Percentiles rank a stretch among this genome's conserved stretches.
phyloP scores from a whole-genome alignment of 768 basidiomycete genomes.

The Hemileccinum impolitum region DNA sequence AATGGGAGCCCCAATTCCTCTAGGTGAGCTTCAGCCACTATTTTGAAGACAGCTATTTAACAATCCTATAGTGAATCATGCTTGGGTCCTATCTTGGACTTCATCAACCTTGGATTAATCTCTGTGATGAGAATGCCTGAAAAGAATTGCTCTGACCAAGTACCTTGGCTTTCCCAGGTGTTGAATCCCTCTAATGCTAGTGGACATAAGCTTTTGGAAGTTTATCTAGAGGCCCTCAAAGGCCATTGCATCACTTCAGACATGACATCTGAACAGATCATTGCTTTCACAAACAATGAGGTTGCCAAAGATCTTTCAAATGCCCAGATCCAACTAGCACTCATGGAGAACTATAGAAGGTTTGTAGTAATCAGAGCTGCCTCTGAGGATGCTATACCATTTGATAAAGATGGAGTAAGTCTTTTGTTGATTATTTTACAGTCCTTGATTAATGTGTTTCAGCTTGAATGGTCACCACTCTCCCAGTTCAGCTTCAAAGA shows the following conservation, averaged over 20 bases:
- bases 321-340: conserved; percentile 60
- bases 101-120: conserved; percentile 52
- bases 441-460: neutral
- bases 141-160: conserved; percentile 20
- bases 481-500: conserved; percentile 57
- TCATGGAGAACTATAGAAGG: conserved; percentile 61
- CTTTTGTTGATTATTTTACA: neutral
- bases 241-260: conserved; percentile 30
- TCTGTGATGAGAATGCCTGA: conserved; percentile 53
- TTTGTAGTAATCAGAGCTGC: conserved; percentile 55
- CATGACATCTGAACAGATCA: conserved; percentile 33
- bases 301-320: conserved; percentile 46
- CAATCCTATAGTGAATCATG: conserved; percentile 7
- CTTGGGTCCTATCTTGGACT: conserved; percentile 23
- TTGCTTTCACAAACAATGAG: conserved; percentile 40
- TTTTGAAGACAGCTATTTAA: neutral
- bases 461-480: conserved; percentile 58
- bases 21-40: conserved; percentile 8
- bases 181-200: conserved; percentile 15
- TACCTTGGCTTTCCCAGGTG: conserved; percentile 24
- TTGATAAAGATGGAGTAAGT: conserved; percentile 46
- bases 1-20: neutral
- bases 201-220: conserved; percentile 40
- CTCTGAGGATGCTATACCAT: conserved; percentile 26
- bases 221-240: conserved; percentile 32